These are phyloP conservation scores for Clarkia xantiana DNA, from an alignment of 345 rosid genomes.

Conservation along the genomic window DNA sequence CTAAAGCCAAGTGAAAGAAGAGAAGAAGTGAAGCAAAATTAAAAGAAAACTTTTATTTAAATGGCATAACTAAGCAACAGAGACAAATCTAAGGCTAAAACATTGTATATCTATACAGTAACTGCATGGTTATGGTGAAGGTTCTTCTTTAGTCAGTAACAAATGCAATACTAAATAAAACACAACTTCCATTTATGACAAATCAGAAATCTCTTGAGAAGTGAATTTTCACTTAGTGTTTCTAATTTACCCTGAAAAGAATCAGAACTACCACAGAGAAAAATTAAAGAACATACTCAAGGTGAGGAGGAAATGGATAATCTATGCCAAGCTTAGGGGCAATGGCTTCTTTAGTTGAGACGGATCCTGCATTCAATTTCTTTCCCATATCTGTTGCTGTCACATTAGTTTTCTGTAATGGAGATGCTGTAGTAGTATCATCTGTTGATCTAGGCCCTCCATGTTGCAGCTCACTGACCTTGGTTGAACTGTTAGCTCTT, in stretches of 20 bases:
- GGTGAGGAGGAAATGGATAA: slow-evolving; percentile 83
- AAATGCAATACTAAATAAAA: too few species aligned
- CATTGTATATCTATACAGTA: too few species aligned
- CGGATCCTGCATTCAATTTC: slow-evolving; percentile 24
- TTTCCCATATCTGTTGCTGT: slow-evolving; percentile 11
- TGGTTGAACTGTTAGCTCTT: slow-evolving; percentile 43
- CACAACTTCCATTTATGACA: too few species aligned
- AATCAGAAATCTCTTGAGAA: too few species aligned
- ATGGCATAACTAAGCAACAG: too few species aligned
- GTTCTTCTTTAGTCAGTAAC: too few species aligned
- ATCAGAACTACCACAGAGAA: background rate
- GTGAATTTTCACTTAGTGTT: too few species aligned
- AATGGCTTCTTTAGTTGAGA: slow-evolving; percentile 40
- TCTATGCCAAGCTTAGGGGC: slow-evolving; percentile 85
- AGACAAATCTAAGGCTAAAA: too few species aligned
- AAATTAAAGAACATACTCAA: slow-evolving; percentile 39
- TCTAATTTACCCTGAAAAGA: too few species aligned
- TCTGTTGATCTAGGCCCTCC: slow-evolving; percentile 23
- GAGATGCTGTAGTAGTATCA: slow-evolving; percentile 14
- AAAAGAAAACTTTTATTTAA: too few species aligned
- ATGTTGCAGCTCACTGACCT: slow-evolving; percentile 27
- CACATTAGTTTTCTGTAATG: slow-evolving; percentile 20
- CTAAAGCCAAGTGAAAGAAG: background rate
- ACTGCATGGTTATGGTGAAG: too few species aligned
- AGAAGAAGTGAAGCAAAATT: background rate